Percentiles rank a stretch among this genome's conserved stretches.
Evolutionary conservation across 106 monocot species (phyloP).

Genomic region (Xerophyta viscosa): DNA sequence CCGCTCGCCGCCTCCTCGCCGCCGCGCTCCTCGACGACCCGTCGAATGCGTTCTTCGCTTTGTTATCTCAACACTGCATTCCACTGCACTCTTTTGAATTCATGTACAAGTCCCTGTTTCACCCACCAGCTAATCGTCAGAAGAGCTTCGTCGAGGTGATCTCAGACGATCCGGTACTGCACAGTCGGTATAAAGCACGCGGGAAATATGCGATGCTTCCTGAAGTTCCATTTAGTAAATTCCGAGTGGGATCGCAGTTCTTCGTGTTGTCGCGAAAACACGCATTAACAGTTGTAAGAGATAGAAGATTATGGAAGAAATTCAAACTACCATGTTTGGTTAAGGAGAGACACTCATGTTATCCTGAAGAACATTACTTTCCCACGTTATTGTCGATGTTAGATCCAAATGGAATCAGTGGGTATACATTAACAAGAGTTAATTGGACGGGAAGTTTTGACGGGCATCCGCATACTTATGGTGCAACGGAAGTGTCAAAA

Average conservation of each 20-base stretch:
- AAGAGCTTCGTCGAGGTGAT: slow-evolving; percentile 78
- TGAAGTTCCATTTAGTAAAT: slow-evolving; percentile 62
- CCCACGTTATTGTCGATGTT: slow-evolving; percentile 76
- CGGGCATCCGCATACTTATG: slow-evolving; percentile 76
- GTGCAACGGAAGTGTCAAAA: slow-evolving; percentile 32
- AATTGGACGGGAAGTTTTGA: slow-evolving; percentile 82
- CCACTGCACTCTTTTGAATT: slow-evolving; percentile 76
- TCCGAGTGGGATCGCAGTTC: slow-evolving; percentile 88
- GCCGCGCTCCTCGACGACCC: slow-evolving; percentile 76
- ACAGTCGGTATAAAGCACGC: slow-evolving; percentile 58
- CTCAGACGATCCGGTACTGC: slow-evolving; percentile 33
- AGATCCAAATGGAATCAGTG: slow-evolving; percentile 54
- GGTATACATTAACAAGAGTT: slow-evolving; percentile 71
- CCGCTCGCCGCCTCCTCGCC: slow-evolving; percentile 82
- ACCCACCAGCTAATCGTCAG: background rate
- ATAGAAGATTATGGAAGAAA: slow-evolving; percentile 71
- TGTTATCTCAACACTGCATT: slow-evolving; percentile 78
- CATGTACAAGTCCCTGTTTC: slow-evolving; percentile 40
- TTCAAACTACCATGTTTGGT: slow-evolving; percentile 68
- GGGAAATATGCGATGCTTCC: slow-evolving; percentile 82
- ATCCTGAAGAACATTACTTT: slow-evolving; percentile 97
- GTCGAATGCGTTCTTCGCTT: slow-evolving; percentile 69
- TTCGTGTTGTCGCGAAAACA: slow-evolving; percentile 68
- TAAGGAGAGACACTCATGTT: slow-evolving; percentile 49
- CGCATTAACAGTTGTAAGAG: slow-evolving; percentile 63